These are phyloP conservation scores for Aspergillus baeticus DNA, from an alignment of 495 filamentous ascomycete genomes.

Conservation along the genomic window DNA sequence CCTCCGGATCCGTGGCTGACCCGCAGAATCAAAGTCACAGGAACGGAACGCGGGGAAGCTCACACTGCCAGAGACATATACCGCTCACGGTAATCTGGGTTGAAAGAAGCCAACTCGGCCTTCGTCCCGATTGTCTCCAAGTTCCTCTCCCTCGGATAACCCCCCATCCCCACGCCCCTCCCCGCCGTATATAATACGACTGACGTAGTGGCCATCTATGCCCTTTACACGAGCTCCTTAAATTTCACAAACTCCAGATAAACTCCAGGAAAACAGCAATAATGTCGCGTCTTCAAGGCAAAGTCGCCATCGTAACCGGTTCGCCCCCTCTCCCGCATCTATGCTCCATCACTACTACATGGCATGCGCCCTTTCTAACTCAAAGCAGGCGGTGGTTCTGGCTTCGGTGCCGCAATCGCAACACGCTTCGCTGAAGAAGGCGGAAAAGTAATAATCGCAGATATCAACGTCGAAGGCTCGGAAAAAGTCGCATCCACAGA, in stretches of 20 bases:
- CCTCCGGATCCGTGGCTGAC: neutral
- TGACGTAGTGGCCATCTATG: too few relatives aligned
- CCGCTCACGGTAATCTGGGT: too few relatives aligned
- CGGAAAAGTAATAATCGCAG: slow-evolving; percentile 55
- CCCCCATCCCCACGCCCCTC: neutral
- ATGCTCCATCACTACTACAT: neutral
- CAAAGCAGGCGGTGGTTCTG: slow-evolving; percentile 48
- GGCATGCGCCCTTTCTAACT: neutral
- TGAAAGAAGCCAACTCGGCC: neutral
- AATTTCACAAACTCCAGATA: neutral
- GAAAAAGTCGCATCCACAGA: slow-evolving; percentile 42
- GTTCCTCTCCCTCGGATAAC: neutral
- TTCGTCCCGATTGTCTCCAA: neutral
- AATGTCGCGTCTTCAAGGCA: slow-evolving; percentile 62
- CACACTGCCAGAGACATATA: too few relatives aligned
- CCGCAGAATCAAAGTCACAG: too few relatives aligned
- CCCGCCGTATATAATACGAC: neutral
- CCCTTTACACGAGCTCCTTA: too few relatives aligned
- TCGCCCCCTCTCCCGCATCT: neutral
- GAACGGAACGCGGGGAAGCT: too few relatives aligned
- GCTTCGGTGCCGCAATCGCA: slow-evolving; percentile 59
- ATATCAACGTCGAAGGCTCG: slow-evolving; percentile 56
- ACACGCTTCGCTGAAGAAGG: slow-evolving; percentile 57
- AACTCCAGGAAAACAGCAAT: neutral
- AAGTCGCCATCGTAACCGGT: slow-evolving; percentile 93